Evolutionary conservation across 164 flowering plant species (phyloP).

Genomic region (Vitis cinerea): DNA sequence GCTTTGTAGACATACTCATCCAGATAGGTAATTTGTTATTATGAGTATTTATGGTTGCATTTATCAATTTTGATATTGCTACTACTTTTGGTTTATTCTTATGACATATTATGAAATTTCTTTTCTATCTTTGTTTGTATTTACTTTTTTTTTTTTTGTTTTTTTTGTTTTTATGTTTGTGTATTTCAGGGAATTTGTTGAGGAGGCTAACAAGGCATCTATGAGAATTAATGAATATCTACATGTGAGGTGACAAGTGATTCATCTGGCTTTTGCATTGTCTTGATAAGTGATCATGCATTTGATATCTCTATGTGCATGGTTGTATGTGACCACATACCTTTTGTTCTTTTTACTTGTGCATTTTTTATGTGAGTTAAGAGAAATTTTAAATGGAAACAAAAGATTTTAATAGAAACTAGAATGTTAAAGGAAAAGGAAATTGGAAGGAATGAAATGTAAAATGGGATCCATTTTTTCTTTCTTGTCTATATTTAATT

Average conservation of each 20-base stretch:
- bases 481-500: too few relatives aligned
- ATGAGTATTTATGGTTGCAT: neutral
- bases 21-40: constrained; percentile 62
- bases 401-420: neutral
- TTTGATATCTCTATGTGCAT: neutral
- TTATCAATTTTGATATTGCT: neutral
- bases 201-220: constrained; percentile 84
- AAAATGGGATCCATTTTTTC: too few relatives aligned
- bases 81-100: too few relatives aligned
- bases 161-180: neutral
- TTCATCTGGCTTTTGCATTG: constrained; percentile 4
- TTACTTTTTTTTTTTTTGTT: neutral
- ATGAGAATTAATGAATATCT: constrained; percentile 81
- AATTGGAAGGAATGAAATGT: neutral
- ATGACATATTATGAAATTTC: too few relatives aligned
- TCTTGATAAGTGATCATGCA: neutral
- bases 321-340: neutral
- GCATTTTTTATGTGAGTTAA: neutral
- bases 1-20: constrained; percentile 91
- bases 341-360: neutral
- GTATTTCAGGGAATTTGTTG: constrained; percentile 70
- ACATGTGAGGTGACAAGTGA: constrained; percentile 80
- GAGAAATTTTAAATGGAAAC: neutral
- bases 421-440: neutral
- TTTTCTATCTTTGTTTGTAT: neutral